phyloP scores from a whole-genome alignment of 768 basidiomycete species.

The Pisolithus tinctorius region DNA sequence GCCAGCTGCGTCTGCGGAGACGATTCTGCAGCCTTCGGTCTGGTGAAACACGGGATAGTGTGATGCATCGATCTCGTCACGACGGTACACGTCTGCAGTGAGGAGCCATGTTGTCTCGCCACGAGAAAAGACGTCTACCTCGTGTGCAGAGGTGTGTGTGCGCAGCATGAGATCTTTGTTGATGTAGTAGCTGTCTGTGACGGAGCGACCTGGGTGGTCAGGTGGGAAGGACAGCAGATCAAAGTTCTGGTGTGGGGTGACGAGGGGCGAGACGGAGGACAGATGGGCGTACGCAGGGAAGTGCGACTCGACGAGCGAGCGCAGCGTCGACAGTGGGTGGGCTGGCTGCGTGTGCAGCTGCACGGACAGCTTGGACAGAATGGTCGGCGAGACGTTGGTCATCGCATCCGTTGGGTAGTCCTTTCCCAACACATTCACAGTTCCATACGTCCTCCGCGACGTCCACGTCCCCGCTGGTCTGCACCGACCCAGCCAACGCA shows the following conservation, averaged over 20 bases:
- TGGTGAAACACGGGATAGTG: conserved; percentile 99
- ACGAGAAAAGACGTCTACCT: conserved; percentile 80
- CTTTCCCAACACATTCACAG: conserved; percentile 51
- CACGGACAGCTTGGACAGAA: conserved; percentile 72
- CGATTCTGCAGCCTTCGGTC: conserved; percentile 90
- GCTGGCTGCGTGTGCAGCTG: conserved; percentile 67
- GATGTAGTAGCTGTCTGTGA: conserved; percentile 94
- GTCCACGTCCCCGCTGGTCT: no score
- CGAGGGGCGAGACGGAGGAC: conserved; percentile 79
- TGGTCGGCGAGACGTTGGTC: conserved; percentile 83
- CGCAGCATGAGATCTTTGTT: conserved; percentile 88
- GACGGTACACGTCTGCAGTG: conserved; percentile 93
- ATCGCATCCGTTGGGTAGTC: conserved; percentile 68
- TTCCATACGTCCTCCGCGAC: background rate
- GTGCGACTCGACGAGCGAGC: conserved; percentile 76
- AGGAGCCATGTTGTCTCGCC: conserved; percentile 83
- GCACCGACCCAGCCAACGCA: background rate
- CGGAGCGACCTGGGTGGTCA: conserved; percentile 89
- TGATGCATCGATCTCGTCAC: conserved; percentile 95
- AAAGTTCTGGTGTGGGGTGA: conserved; percentile 88
- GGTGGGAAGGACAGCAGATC: conserved; percentile 91
- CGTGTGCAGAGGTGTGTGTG: conserved; percentile 98
- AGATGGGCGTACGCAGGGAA: conserved; percentile 69
- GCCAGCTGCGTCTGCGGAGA: conserved; percentile 49
- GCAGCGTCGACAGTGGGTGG: conserved; percentile 86